Evolutionary conservation across 805 yeast species (phyloP), one percentile per base, ranked within the genome.

Genomic region (Komagataella kurtzmanii): DNA sequence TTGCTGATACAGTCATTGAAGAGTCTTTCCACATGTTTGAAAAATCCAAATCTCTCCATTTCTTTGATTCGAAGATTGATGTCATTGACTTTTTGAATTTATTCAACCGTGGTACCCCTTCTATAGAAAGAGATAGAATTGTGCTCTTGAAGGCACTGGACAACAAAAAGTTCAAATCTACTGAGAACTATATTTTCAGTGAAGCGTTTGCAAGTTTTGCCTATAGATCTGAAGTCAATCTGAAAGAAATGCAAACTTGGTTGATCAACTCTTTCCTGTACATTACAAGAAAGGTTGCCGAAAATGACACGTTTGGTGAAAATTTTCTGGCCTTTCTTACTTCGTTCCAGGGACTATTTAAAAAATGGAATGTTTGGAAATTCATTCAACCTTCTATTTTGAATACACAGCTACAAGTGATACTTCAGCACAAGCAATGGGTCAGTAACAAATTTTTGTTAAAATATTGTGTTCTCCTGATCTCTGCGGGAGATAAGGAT

Each of bases 351-450:
- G 50, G 53, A 0, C 61, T 81, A 3, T 49, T 68, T 0, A 52
- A 56, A 19, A 54, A 54, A 1, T 45, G 48, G 45, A 17, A n/a
- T 44, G 17, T 45, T 19, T 18, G 24, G 45, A 30, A 46, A 7
- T 7, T 6, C 7, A 17, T 50, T 44, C 17, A 36, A 6, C 24
- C 47, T 21, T 17, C 45, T 10, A 67, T 81, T 51, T 54, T 83
- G 12, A 80, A 83, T 55, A 69, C 91, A 0, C 87, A 85, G 54
- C 60, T 84, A 30, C 89, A 85, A 60, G 86, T 76, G 3, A 59
- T 83, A 8, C 67, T 84, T 24, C 68, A 68, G 1, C 64, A 66
- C 2, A 57, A 61, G 43, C 51, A 54, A 18, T 84, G 88, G 84
- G 59, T 77, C 1, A 55, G 57, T 12, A 56, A 71, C 24, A 62